phyloP scores from a whole-genome alignment of 208 protist species.

The Trypanosoma congolense region DNA sequence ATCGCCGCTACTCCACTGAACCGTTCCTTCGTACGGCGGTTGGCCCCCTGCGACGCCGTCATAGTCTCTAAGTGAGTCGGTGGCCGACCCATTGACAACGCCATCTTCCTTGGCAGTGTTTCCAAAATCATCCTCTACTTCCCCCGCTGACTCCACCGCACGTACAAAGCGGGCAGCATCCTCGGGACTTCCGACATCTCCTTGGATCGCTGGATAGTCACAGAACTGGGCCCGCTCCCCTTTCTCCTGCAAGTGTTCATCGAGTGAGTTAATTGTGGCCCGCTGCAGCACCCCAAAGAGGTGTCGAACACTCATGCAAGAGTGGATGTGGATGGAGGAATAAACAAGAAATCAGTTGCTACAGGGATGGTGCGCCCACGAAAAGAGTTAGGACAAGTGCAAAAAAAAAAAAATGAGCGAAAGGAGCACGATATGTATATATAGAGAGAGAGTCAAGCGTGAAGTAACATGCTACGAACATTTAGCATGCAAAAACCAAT shows the following conservation, averaged over 20 bases:
- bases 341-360: neutral
- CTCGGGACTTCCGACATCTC: neutral
- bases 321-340: neutral
- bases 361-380: neutral
- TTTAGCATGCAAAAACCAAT: no score
- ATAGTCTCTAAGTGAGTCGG: no score
- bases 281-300: conserved; percentile 17
- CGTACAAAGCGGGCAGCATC: neutral
- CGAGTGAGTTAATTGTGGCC: conserved; percentile 14
- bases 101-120: no score
- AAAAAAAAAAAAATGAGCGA: no score
- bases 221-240: conserved; percentile 1
- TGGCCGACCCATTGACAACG: no score
- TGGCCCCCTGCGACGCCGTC: no score
- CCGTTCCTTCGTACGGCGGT: neutral
- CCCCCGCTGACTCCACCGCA: no score
- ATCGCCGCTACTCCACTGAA: neutral
- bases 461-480: no score
- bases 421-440: no score
- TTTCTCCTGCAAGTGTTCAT: conserved; percentile 12
- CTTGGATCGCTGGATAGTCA: neutral
- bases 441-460: no score
- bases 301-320: conserved; percentile 18
- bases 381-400: no score
- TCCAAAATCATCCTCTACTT: no score